These are phyloP conservation scores for Aspergillus amoenus DNA, from an alignment of 2,329 filamentous ascomycete genomes.

Conservation along the genomic window DNA sequence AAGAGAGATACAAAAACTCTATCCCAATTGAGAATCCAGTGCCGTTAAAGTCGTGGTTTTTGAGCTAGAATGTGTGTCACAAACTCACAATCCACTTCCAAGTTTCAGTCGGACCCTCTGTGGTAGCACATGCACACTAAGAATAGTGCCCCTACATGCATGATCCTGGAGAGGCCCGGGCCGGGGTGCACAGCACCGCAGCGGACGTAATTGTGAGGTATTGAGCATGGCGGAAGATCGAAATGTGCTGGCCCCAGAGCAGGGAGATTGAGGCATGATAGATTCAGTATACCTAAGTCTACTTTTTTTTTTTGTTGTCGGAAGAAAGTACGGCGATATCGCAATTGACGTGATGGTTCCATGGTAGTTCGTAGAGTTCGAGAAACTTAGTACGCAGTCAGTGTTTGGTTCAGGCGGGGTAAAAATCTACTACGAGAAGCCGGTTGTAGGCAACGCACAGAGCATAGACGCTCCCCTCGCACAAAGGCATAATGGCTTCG, in stretches of 20 bases:
- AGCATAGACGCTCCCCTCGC: too few species aligned
- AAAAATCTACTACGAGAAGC: not conserved
- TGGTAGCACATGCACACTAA: conserved; percentile 15
- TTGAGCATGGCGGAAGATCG: not conserved
- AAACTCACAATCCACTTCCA: not conserved
- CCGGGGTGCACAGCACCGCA: conserved; percentile 18
- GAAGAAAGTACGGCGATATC: not conserved
- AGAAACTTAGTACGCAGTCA: not conserved
- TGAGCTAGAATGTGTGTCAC: not conserved
- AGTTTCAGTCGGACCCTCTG: not conserved
- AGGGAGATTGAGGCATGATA: not conserved
- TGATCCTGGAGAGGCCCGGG: conserved; percentile 22
- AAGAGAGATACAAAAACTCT: not conserved
- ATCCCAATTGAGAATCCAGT: not conserved
- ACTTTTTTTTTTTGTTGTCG: not conserved
- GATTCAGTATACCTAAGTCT: not conserved
- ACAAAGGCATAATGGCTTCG: too few species aligned
- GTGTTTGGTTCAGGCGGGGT: too few species aligned
- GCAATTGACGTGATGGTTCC: not conserved
- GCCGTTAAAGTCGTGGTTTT: not conserved
- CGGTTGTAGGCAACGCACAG: not conserved
- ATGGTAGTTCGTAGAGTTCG: not conserved
- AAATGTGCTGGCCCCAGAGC: not conserved
- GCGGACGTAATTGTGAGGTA: not conserved
- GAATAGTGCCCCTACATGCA: conserved; percentile 10